Percentiles rank a stretch among this genome's conserved stretches.
These are phyloP conservation scores for Naganishia liquefaciens DNA, from an alignment of 1,284 basidiomycete genomes.

Conservation along the genomic window DNA sequence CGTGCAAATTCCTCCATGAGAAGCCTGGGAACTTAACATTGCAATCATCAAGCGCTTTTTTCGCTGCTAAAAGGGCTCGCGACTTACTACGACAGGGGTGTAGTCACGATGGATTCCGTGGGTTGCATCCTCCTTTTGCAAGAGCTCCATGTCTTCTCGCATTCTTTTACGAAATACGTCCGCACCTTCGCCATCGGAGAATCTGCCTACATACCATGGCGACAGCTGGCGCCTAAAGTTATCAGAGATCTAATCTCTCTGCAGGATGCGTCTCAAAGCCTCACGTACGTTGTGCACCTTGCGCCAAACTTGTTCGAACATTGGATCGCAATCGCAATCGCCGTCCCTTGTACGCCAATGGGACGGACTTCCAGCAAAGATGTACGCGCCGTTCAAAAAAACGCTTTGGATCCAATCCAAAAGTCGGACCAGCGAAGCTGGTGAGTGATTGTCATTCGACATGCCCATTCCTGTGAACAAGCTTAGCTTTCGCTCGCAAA, in stretches of 20 bases:
- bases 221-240: conserved; percentile 5
- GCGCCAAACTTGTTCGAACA: conserved; percentile 35
- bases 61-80: too few species aligned
- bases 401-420: conserved; percentile 30
- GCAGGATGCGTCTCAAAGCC: not conserved
- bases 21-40: conserved; percentile 23
- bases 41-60: not conserved
- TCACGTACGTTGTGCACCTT: conserved; percentile 33
- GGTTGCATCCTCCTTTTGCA: conserved; percentile 14
- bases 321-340: conserved; percentile 32
- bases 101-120: conserved; percentile 4
- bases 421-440: conserved; percentile 28
- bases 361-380: conserved; percentile 36
- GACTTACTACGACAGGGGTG: conserved; percentile 36
- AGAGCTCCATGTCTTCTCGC: conserved; percentile 27
- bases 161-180: conserved; percentile 32
- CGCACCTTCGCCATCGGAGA: conserved; percentile 30
- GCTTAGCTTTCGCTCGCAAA: too few species aligned
- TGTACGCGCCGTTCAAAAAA: conserved; percentile 24
- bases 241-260: not conserved
- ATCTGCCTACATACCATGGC: conserved; percentile 38
- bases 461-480: conserved; percentile 35
- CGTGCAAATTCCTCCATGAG: conserved; percentile 36
- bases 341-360: conserved; percentile 33
- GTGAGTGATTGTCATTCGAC: conserved; percentile 31